Base-by-base conservation (phyloP, 192 early-diverging fungal genomes). In the Linderina pennispora region DNA sequence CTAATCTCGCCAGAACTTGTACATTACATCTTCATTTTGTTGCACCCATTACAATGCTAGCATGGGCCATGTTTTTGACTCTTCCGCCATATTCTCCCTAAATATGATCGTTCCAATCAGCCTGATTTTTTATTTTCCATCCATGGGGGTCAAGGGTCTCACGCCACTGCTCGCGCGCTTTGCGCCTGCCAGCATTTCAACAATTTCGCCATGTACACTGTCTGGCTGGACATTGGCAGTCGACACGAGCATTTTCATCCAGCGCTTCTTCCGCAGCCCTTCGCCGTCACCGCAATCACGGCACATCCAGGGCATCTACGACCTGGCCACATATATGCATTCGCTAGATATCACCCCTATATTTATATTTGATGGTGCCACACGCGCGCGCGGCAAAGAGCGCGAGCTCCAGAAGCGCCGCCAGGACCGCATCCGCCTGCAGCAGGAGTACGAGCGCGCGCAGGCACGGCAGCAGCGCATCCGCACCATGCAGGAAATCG, bases 281-380 rank as follows among this genome's bases (percentile, higher is more conserved):
- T 75, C 8, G 65, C 76, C 32, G 62, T 62, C 25, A 42, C 65
- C 6, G 35, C 57, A 62, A 1, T 34, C 67, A 22, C 67, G 77
- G 11, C 81, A 85, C 43, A 53, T 85, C 14, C 54, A 62, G 11
- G 82, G 84, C 9, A 79, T 88, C 26, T 77, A 79, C 40, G 42
- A 55, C n/a, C 43, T 88, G 32, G 70, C 69, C 6, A 26, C 38
- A 8, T 75, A 73, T 40, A 61, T 78, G 35, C 58, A 68, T 13
- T 23, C 65, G 13, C 24, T 80, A 34, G 65, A 61, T 13, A 79
- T 83, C 47, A 80, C 62, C 14, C 84, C 84, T 0, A 58, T 89
- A 18, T 80, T 86, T 62, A 66, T 89, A 1, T 89, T 89, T 71
- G 86, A 89, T 45, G 81, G 79, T 2, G 18, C 40, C 10, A 21